phyloP scores from a whole-genome alignment of 148 eudicot species.

The Euryodendron excelsum region DNA sequence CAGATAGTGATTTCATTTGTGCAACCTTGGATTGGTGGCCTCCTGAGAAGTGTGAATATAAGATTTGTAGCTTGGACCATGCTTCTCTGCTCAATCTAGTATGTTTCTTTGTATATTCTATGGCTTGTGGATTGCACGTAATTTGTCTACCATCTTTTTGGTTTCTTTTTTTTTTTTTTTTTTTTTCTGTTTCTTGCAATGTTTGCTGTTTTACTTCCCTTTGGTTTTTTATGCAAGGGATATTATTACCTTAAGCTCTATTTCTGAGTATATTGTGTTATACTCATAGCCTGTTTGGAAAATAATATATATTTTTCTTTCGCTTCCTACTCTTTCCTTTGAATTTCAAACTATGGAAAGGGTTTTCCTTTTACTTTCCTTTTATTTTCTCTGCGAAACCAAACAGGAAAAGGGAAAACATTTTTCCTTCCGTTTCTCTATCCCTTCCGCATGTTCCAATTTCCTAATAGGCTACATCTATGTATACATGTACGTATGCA shows the following conservation, averaged over 20 bases:
- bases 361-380: too few relatives aligned
- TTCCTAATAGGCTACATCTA: too few relatives aligned
- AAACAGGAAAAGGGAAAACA: too few relatives aligned
- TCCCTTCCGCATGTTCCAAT: too few relatives aligned
- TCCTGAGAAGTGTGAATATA: slow-evolving; percentile 94
- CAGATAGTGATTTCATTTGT: slow-evolving; percentile 70
- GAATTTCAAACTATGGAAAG: too few relatives aligned
- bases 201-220: neutral
- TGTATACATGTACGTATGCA: neutral
- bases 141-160: neutral
- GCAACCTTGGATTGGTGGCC: slow-evolving; percentile 99
- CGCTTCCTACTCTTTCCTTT: too few relatives aligned
- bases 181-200: neutral
- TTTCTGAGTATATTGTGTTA: neutral
- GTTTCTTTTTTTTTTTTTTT: too few relatives aligned
- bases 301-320: too few relatives aligned
- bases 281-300: too few relatives aligned
- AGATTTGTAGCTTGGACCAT: slow-evolving; percentile 78
- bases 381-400: too few relatives aligned
- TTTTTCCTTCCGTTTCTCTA: too few relatives aligned
- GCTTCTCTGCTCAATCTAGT: slow-evolving; percentile 93
- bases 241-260: neutral
- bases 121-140: neutral
- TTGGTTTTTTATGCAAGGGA: neutral
- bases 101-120: neutral